These are phyloP conservation scores for Trypanosoma rangeli DNA, from an alignment of 208 protist species.

Conservation along the genomic window DNA sequence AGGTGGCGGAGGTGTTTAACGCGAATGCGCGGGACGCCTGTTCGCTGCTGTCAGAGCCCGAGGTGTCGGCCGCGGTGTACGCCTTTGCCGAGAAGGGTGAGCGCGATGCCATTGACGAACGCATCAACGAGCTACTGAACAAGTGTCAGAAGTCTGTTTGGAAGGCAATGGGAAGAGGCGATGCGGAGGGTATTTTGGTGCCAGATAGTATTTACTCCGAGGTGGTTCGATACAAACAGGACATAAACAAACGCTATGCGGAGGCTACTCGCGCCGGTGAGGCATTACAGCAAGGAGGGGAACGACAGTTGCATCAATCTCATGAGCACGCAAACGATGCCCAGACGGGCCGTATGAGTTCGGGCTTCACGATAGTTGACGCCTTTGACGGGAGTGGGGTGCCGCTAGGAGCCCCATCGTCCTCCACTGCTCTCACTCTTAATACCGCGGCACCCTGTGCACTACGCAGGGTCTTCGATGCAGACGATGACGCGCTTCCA, in stretches of 20 bases:
- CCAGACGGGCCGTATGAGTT: background rate
- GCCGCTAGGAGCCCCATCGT: constrained; percentile 5
- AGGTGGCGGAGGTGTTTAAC: constrained; percentile 88
- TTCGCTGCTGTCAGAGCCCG: constrained; percentile 76
- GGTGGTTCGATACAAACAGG: constrained; percentile 60
- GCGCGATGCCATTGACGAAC: constrained; percentile 81
- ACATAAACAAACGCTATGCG: constrained; percentile 74
- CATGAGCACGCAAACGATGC: background rate
- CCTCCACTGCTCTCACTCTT: background rate
- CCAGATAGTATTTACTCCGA: constrained; percentile 51
- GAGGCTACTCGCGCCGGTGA: constrained; percentile 33
- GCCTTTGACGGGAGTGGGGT: constrained; percentile 3
- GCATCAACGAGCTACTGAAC: constrained; percentile 68
- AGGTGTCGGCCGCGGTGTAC: constrained; percentile 87
- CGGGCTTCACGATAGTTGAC: constrained; percentile 8
- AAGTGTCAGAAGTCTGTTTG: constrained; percentile 74
- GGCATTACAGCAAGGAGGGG: constrained; percentile 13
- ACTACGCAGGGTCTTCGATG: constrained; percentile 4
- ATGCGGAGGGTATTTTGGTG: constrained; percentile 60
- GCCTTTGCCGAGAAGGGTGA: constrained; percentile 89
- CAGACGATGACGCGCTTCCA: constrained; percentile 55
- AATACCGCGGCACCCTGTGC: constrained; percentile 1
- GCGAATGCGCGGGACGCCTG: constrained; percentile 71
- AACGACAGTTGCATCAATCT: constrained; percentile 6
- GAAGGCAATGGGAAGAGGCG: constrained; percentile 56